Base-by-base conservation (phyloP, 2,329 filamentous ascomycete genomes). In the Fusarium sp. region DNA sequence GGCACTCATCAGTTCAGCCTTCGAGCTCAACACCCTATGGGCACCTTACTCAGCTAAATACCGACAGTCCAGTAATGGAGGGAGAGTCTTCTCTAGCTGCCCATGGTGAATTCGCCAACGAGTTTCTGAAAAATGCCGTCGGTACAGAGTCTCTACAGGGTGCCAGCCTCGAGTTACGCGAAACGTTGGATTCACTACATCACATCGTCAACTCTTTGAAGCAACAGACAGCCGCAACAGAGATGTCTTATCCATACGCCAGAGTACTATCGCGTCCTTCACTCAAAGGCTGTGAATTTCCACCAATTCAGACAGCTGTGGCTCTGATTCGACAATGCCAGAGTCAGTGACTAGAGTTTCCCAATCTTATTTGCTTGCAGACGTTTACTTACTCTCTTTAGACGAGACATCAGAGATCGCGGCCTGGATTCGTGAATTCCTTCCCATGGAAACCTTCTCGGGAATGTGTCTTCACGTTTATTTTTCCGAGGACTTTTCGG, bases 61-160 rank as follows among this genome's bases (percentile, higher is more conserved):
- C 68, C 19, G 70, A 72, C 6, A 73, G 69, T n/a, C 69, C 71
- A 6, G 70, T 76, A 4, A 69, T 81, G 8, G 79, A 81, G 41
- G 80, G 79, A 7, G 77, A 79, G 56, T 80, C 79, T 3, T 81
- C 79, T 2, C 61, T 82, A 24, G 74, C 79, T 7, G 80, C 80
- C 2, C 80, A 82, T 52, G 79, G 79, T 2, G 76, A 74, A 11
- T 82, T 82, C 59, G 80, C 80, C 31, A 80, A 77, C 22, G 77
- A 81, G 44, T 79, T 82, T 39, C 67, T 80, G 3, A 72, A 76
- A 22, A 75, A 79, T 50, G 75, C 74, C 5, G 75, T 76, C 13
- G 69, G 66, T 10, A 68, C 70, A 24, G 69, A 60, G n/a, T 64
- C 72, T 9, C 47, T 73, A 1, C 67, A 69, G 24, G 70, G 66